A percentile compares a stretch with the other conserved stretches of the same genome.
Evolutionary conservation across 202 grass and related monocot genomes (phyloP).

Genomic region (Tripidium arundinaceum): DNA sequence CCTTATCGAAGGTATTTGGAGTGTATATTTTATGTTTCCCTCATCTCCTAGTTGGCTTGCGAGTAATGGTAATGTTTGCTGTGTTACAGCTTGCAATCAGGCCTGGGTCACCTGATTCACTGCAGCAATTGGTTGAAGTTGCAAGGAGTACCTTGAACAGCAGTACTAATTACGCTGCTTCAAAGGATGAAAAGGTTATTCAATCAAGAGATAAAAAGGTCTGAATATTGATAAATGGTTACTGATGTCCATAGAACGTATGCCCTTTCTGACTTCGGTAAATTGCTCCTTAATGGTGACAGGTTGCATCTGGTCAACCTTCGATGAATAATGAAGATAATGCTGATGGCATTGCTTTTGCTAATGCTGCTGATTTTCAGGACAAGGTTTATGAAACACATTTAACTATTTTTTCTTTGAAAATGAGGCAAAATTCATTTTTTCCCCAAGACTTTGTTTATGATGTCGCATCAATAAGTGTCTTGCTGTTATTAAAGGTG

Average conservation of each 20-base stretch:
- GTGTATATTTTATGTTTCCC: not conserved
- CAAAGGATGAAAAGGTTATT: conserved; percentile 78
- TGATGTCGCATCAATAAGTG: not conserved
- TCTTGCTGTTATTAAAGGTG: not conserved
- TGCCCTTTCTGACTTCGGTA: conserved; percentile 5
- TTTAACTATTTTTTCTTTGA: not conserved
- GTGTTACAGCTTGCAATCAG: conserved; percentile 74
- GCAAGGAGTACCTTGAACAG: conserved; percentile 54
- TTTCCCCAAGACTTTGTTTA: not conserved
- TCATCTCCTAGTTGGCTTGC: not conserved
- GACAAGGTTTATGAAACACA: conserved; percentile 58
- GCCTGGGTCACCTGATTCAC: conserved; percentile 76
- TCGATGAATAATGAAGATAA: conserved; percentile 54
- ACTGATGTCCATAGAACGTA: not conserved
- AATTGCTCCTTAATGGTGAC: conserved; percentile 30
- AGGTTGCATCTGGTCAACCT: conserved; percentile 59
- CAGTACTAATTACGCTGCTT: conserved; percentile 33
- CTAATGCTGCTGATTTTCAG: conserved; percentile 77
- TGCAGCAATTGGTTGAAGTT: conserved; percentile 82
- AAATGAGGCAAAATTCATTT: not conserved
- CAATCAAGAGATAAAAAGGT: conserved; percentile 75
- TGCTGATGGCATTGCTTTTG: conserved; percentile 43
- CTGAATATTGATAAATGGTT: conserved; percentile 22
- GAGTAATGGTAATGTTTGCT: conserved; percentile 9
- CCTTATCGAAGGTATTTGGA: conserved; percentile 64